phyloP scores from a whole-genome alignment of 2,329 filamentous ascomycete genomes.

The Pseudogymnoascus sp. region DNA sequence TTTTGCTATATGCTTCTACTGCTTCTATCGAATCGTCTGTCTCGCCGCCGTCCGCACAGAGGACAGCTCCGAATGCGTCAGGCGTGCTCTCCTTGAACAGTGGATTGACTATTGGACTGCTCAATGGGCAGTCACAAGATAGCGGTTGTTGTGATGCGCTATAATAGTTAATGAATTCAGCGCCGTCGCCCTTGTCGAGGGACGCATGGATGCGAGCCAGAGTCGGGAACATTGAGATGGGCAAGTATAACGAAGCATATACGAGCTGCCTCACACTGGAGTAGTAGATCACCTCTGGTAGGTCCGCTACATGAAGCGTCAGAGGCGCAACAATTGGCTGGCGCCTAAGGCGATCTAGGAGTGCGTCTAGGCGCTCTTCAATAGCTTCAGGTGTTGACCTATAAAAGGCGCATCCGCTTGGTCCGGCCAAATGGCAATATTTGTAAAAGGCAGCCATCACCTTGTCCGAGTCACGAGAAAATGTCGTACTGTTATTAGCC shows the following conservation, averaged over 20 bases:
- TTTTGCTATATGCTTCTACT: constrained; percentile 20
- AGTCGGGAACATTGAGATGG: constrained; percentile 23
- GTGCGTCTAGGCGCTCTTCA: constrained; percentile 18
- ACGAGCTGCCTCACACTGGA: constrained; percentile 24
- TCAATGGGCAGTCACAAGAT: constrained; percentile 12
- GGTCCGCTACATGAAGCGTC: constrained; percentile 14
- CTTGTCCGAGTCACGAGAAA: constrained; percentile 28
- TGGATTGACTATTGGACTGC: constrained; percentile 9
- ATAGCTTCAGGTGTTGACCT: constrained; percentile 19
- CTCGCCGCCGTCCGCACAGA: constrained; percentile 24
- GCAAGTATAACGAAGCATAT: constrained; percentile 23
- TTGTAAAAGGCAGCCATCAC: constrained; percentile 24
- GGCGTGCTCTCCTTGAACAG: constrained; percentile 26
- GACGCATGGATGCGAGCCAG: constrained; percentile 22
- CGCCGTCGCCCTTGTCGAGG: constrained; percentile 35
- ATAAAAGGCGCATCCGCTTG: constrained; percentile 22
- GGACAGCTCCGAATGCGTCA: constrained; percentile 23
- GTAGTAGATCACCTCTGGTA: constrained; percentile 25
- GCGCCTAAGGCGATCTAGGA: constrained; percentile 36
- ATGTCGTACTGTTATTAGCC: constrained; percentile 34
- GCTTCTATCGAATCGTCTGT: constrained; percentile 19
- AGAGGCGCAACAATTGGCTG: constrained; percentile 23
- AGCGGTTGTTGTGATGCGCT: constrained; percentile 19
- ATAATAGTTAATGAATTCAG: constrained; percentile 33
- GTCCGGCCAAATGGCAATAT: constrained; percentile 30